Percentiles rank a stretch among this genome's conserved stretches.
Conservation (phyloP, 495 filamentous ascomycete species). For the Penicillium maclennaniae region DNA sequence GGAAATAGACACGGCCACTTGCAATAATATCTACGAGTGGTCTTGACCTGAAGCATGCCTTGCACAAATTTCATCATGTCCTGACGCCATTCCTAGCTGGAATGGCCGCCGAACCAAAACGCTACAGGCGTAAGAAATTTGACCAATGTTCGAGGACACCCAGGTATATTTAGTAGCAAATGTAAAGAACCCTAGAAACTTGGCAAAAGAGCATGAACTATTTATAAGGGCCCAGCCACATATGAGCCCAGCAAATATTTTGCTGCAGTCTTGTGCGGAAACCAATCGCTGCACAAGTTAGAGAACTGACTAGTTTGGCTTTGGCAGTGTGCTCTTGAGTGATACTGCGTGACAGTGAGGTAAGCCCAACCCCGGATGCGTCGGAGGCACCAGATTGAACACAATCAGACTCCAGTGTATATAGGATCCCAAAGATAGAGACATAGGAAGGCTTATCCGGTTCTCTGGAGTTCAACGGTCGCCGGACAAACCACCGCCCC, state of each 20-base stretch:
- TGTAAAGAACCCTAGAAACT: too few relatives aligned
- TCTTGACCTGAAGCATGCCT: too few relatives aligned
- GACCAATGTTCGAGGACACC: background rate
- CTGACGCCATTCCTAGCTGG: too few relatives aligned
- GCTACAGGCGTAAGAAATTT: background rate
- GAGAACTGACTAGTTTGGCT: background rate
- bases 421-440: background rate
- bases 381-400: background rate
- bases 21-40: too few relatives aligned
- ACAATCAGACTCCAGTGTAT: background rate
- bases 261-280: background rate
- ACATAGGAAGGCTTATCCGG: background rate
- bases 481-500: slow-evolving; percentile 11
- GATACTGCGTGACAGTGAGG: background rate
- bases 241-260: background rate
- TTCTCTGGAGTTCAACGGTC: background rate
- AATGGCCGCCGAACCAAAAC: too few relatives aligned
- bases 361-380: background rate
- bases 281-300: background rate
- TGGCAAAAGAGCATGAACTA: background rate
- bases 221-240: background rate
- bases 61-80: too few relatives aligned
- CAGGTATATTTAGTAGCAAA: too few relatives aligned
- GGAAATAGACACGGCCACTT: too few relatives aligned
- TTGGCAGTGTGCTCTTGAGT: background rate